Evolutionary conservation across 176 grass and related monocot species (phyloP).

Genomic region (Neostapfia colusana): DNA sequence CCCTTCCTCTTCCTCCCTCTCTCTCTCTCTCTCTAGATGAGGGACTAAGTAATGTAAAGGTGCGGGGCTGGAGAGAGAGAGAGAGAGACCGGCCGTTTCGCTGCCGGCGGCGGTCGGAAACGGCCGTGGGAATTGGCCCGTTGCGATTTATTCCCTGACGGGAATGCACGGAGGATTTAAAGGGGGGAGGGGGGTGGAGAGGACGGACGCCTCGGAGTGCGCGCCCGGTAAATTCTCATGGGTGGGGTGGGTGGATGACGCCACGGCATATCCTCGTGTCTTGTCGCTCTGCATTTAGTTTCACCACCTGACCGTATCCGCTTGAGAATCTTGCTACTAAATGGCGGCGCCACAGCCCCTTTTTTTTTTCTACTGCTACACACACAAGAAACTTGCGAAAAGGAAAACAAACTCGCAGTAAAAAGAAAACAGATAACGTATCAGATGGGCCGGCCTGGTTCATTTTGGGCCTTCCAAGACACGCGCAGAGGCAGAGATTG

Average conservation of each 20-base stretch:
- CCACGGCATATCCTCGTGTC: neutral
- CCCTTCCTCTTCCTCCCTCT: accelerated
- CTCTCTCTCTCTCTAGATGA: slow-evolving; percentile 18
- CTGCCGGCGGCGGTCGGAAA: neutral
- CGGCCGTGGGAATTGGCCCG: slow-evolving; percentile 18
- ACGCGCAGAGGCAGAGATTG: too few relatives aligned
- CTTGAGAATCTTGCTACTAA: slow-evolving; percentile 1
- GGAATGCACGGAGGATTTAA: neutral
- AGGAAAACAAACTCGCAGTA: too few relatives aligned
- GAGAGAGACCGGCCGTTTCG: neutral
- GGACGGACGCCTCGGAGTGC: neutral
- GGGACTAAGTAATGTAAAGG: neutral
- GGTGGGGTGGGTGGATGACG: neutral
- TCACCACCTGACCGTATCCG: slow-evolving; percentile 9
- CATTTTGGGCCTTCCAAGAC: too few relatives aligned
- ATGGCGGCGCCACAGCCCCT: too few relatives aligned
- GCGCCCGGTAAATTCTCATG: slow-evolving; percentile 14
- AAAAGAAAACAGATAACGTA: too few relatives aligned
- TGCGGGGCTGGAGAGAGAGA: neutral
- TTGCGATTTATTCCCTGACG: slow-evolving; percentile 27
- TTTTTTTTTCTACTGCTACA: too few relatives aligned
- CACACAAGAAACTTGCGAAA: too few relatives aligned
- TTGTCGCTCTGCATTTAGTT: slow-evolving; percentile 24
- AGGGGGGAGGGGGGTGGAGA: too few relatives aligned
- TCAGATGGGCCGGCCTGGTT: too few relatives aligned